Base-by-base conservation (phyloP, 805 yeast genomes). In the Kodamaea restingae region DNA sequence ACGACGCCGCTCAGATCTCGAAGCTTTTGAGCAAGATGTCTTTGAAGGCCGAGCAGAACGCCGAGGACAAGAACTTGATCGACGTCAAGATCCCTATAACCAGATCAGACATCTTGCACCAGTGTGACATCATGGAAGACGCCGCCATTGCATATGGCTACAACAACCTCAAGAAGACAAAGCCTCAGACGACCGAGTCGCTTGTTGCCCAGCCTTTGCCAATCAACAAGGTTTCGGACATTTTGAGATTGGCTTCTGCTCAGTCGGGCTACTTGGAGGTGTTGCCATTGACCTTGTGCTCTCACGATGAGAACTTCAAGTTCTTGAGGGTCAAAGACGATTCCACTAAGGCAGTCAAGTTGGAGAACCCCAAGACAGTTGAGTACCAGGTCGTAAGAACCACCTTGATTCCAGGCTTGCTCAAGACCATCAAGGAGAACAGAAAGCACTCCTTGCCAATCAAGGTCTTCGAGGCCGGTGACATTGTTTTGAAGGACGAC, bases 351-450 rank as follows among this genome's bases (percentile, higher is more conserved):
- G 98, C 88, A 22, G 98, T 93, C 40, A 81, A 84, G 55, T 77
- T 93, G 53, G 98, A 86, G 42, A 93, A 93, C 65, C 99, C 99
- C 45, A 93, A 93, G 72, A 93, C 98, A 14, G 64, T 80, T 37
- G 99, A 93, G 69, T 93, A 91, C 65, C 96, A 93, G 72, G 98
- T 93, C 45, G 98, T 93, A 18, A 84, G 98, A 75, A 93, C 98
- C 12, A 78, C 95, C 18, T 73, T 93, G 52, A 71, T 91, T 43
- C 97, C 98, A 35, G 99, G 99, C 50, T 75, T 93, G 42, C 78
- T 93, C 59, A 93, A 93, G 67, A 93, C 98, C 18, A 81, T 93
- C 49, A 83, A 86, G 60, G 98, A 95, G 70, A 93, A 93, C 71
- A 84, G 96, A 71, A 85, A 88, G 62, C 98, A 95, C 63, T 74